Percentiles rank a stretch among this genome's conserved stretches.
These are phyloP conservation scores for Vaccinium myrtillus DNA, from an alignment of 148 eudicot genomes.

Conservation along the genomic window DNA sequence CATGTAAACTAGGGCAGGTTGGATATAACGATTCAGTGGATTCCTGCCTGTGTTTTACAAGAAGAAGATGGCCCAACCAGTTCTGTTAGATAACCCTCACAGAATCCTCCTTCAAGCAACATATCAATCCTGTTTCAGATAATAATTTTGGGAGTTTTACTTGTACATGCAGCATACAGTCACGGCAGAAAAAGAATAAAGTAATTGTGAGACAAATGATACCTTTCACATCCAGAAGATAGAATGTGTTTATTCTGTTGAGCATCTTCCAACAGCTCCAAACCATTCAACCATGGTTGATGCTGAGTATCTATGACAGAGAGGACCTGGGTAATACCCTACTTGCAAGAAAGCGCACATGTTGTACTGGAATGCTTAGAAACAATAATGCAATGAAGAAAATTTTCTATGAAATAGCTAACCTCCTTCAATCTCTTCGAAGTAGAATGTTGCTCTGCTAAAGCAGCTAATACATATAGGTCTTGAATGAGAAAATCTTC, in stretches of 20 bases:
- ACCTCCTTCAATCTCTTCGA: constrained; percentile 69
- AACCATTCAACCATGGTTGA: constrained; percentile 73
- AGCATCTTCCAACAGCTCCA: constrained; percentile 63
- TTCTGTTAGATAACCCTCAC: constrained; percentile 70
- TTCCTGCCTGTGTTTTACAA: constrained; percentile 81
- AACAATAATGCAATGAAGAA: not conserved
- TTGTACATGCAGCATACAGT: not conserved
- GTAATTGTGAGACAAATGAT: constrained; percentile 16
- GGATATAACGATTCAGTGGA: not conserved
- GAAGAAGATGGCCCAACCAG: constrained; percentile 93
- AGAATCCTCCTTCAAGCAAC: constrained; percentile 57
- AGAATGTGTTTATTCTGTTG: constrained; percentile 41
- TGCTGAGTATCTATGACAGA: constrained; percentile 52
- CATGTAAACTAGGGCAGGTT: not conserved
- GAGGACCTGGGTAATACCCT: constrained; percentile 71
- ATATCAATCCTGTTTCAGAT: constrained; percentile 49
- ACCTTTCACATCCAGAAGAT: constrained; percentile 57
- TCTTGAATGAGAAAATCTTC: constrained; percentile 82
- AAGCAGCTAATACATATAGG: constrained; percentile 43
- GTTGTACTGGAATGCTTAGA: not conserved
- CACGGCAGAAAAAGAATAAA: not conserved
- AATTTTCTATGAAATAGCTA: not conserved
- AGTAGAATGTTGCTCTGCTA: constrained; percentile 42
- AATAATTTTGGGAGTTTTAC: constrained; percentile 3
- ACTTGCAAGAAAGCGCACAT: constrained; percentile 19